Conservation (phyloP, 2,329 filamentous ascomycete genomes). For the Stagonosporopsis cucurbitacearum region DNA sequence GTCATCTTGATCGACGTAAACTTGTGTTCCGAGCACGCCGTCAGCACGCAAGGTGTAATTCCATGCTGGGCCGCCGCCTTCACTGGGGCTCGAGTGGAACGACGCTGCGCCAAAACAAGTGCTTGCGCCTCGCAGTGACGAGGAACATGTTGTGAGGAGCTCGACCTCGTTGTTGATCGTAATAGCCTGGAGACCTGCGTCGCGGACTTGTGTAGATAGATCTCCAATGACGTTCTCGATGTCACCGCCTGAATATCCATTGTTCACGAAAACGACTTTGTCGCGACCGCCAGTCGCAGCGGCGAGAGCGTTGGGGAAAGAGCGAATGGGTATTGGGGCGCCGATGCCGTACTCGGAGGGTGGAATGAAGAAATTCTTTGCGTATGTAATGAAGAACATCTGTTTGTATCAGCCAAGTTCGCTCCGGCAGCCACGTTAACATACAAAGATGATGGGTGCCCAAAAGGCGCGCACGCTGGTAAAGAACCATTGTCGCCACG, state of each 20-base stretch:
- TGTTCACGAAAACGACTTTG: constrained; percentile 80
- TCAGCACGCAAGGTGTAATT: constrained; percentile 87
- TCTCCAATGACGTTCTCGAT: constrained; percentile 74
- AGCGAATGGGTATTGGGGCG: constrained; percentile 64
- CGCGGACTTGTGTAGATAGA: constrained; percentile 64
- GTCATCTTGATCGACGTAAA: constrained; percentile 67
- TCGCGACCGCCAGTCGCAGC: constrained; percentile 65
- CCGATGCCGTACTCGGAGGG: constrained; percentile 79
- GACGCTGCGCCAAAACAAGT: constrained; percentile 75
- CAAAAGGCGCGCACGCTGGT: constrained; percentile 63
- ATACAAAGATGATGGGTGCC: constrained; percentile 61
- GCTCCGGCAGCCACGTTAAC: constrained; percentile 1
- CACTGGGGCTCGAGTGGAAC: constrained; percentile 76
- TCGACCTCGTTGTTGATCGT: constrained; percentile 63
- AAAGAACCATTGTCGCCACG: constrained; percentile 61
- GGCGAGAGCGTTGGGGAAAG: constrained; percentile 68
- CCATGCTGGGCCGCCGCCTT: constrained; percentile 73
- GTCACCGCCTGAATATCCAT: constrained; percentile 68
- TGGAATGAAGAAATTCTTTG: constrained; percentile 82
- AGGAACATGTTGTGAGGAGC: constrained; percentile 67
- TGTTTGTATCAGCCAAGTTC: constrained; percentile 24
- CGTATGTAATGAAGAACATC: constrained; percentile 65
- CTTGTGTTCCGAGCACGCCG: constrained; percentile 68
- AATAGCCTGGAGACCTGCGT: constrained; percentile 62
- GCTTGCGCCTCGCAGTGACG: constrained; percentile 66